Evolutionary conservation across 73 alveolate species (phyloP), one percentile per base, ranked within the genome.

Genomic region (Durusdinium trenchii): DNA sequence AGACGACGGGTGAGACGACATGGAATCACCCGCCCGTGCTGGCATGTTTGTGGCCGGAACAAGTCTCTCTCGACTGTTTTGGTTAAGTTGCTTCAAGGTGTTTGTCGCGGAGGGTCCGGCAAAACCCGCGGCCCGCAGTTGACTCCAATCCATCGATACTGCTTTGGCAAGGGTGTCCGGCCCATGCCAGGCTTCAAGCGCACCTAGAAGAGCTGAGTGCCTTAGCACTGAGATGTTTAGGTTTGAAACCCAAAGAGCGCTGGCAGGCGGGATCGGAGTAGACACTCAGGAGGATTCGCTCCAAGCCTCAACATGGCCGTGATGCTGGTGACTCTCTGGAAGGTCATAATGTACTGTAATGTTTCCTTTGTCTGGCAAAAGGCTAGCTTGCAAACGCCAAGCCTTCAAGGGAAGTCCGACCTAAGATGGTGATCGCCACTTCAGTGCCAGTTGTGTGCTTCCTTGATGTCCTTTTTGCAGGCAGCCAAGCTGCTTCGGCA

Each of bases 401-500:
- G n/a, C n/a, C n/a, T n/a, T n/a, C n/a, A n/a, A n/a, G n/a, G n/a
- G n/a, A n/a, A n/a, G n/a, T n/a, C n/a, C n/a, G n/a, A n/a, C n/a
- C n/a, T n/a, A n/a, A n/a, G n/a, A n/a, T n/a, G n/a, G n/a, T n/a
- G n/a, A n/a, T n/a, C n/a, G n/a, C n/a, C n/a, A n/a, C n/a, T n/a
- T n/a, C n/a, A n/a, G n/a, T n/a, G n/a, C n/a, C n/a, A n/a, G n/a
- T n/a, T n/a, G n/a, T 54, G 64, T 54, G 28, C 64, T 12, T 54
- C 64, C 64, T 54, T 9, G 20, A 54, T 54, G 12, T 73, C 36
- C 28, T 35, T 18, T 26, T 0, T 48, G 32, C 51, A 79, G 89
- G 89, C 89, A 2, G 89, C 89, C 60, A 79, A 79, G 89, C 89
- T 79, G 89, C 89, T 79, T 18, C 89, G 89, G 38, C 89, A 79